A percentile compares a stretch with the other conserved stretches of the same genome.
Evolutionary conservation across 345 rosid genomes (phyloP).

Genomic region (Cardiospermum halicacabum): DNA sequence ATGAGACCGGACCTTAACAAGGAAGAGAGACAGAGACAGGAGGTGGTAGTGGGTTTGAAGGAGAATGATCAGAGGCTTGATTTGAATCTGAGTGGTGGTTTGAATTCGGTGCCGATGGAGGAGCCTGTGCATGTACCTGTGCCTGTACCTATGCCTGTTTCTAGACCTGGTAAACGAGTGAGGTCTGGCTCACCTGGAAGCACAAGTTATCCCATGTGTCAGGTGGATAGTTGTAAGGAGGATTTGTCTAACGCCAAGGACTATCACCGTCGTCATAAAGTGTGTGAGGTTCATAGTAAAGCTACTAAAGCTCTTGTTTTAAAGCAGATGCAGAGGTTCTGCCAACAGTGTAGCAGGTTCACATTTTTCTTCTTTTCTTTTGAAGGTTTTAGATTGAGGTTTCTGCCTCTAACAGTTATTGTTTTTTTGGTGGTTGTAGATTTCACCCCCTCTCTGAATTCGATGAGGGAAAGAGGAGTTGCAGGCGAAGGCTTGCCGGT

Average conservation of each 20-base stretch:
- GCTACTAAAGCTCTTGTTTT: constrained; percentile 68
- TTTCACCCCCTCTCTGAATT: constrained; percentile 80
- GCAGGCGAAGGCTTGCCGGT: constrained; percentile 86
- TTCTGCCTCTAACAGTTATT: not conserved
- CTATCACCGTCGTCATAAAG: constrained; percentile 90
- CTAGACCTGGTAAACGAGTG: constrained; percentile 65
- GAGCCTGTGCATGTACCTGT: too few species aligned
- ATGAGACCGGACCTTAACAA: constrained; percentile 19
- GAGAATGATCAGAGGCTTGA: constrained; percentile 47
- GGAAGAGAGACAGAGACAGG: not conserved
- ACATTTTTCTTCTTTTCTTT: not conserved
- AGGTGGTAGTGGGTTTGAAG: constrained; percentile 16
- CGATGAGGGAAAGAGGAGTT: constrained; percentile 86
- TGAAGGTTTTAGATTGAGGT: not conserved
- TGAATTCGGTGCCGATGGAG: constrained; percentile 38
- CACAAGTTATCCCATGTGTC: constrained; percentile 67
- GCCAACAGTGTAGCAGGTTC: constrained; percentile 99
- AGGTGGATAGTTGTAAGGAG: constrained; percentile 77
- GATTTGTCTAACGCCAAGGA: constrained; percentile 80
- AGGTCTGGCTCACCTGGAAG: constrained; percentile 75
- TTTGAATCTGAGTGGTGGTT: constrained; percentile 63
- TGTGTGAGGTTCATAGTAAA: constrained; percentile 85
- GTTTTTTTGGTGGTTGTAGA: constrained; percentile 34
- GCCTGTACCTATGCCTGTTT: too few species aligned
- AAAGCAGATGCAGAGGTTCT: constrained; percentile 93